Evolutionary conservation across 805 yeast species (phyloP), one percentile per base, ranked within the genome.

Genomic region (Saccharomycopsis olivae): DNA sequence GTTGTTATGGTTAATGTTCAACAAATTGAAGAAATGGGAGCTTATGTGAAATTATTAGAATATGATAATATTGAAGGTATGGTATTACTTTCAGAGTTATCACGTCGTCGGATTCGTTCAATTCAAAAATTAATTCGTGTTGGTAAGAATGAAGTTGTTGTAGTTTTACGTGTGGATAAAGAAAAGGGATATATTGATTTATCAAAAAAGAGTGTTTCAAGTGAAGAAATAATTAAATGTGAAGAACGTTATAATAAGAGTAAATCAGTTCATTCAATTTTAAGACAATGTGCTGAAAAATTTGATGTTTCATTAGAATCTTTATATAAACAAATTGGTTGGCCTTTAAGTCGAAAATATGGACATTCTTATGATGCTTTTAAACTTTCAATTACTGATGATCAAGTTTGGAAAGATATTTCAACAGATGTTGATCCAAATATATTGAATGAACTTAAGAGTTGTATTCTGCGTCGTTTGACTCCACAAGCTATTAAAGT

Each of bases 21-120:
- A 62, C 94, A 84, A 61, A 92, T 92, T 53, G 98, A 97, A 51
- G 98, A 92, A 63, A 92, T 92, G 98, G 98, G 98, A 45, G 98
- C 98, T 11, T 92, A 92, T 61, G 95, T 92, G 49, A 89, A 87
- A 62, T 71, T 92, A 50, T 72, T 92, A 49, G 98, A 92, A 65
- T 92, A 92, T 59, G 97, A 92, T 65, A 92, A 89, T 61, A 89
- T 92, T 57, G 98, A 92, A 65, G 98, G 98, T 56, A 92, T 92
- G 98, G 95, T 92, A 43, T 69, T 92, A 50, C 73, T 92, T 54
- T 82, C 95, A 31, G 98, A 92, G 66, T 73, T 92, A 53, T 88
- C 97, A 28, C 84, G 98, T 75, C 86, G 98, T 72, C 94, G 98
- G 69, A 92, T 92, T 56, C 77, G 98, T 63, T 86, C 96, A 39